These are phyloP conservation scores for Xylaria sp. DNA, from an alignment of 2,329 filamentous ascomycete species.

Conservation along the genomic window DNA sequence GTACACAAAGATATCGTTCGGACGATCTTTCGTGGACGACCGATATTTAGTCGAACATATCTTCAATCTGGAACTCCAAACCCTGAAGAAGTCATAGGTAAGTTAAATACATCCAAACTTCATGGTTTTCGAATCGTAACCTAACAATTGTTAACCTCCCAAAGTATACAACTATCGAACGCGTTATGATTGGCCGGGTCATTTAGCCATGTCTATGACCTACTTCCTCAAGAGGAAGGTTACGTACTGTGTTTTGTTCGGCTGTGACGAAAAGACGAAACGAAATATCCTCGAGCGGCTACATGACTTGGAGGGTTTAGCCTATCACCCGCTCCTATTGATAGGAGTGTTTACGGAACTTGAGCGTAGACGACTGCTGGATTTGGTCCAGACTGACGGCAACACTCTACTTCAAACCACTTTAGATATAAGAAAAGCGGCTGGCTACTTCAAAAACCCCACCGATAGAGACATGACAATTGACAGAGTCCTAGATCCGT, in stretches of 20 bases:
- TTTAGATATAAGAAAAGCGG: neutral
- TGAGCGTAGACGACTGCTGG: neutral
- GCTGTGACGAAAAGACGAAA: conserved; percentile 2
- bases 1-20: neutral
- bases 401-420: neutral
- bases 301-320: neutral
- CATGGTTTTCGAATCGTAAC: neutral
- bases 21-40: neutral
- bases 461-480: neutral
- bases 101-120: neutral
- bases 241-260: conserved; percentile 1
- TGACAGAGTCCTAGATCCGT: neutral
- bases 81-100: neutral
- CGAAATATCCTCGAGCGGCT: neutral
- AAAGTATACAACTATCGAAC: conserved; percentile 9
- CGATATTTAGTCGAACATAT: neutral
- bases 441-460: neutral
- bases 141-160: neutral
- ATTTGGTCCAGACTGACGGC: neutral
- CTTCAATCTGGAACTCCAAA: neutral
- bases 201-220: conserved; percentile 6
- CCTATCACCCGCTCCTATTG: neutral
- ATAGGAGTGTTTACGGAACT: conserved; percentile 7
- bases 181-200: conserved; percentile 1
- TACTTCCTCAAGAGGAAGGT: neutral